phyloP scores from a whole-genome alignment of 2,329 filamentous ascomycete species.

The Xylaria sp. region DNA sequence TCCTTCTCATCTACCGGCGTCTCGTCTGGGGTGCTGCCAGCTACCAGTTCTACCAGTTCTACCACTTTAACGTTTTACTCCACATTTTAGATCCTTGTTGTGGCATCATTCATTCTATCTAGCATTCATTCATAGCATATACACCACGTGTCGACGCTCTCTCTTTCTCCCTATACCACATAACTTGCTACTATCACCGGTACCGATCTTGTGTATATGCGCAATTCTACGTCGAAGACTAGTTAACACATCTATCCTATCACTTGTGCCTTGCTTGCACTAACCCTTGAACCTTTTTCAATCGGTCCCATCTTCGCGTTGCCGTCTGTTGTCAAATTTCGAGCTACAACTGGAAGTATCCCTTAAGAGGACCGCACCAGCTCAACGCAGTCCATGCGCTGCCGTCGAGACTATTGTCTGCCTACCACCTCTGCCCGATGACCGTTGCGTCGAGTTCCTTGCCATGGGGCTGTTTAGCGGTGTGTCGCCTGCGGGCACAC shows the following conservation, averaged over 20 bases:
- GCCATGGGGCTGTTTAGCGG: conserved; percentile 78
- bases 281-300: conserved; percentile 3
- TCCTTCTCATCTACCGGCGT: neutral
- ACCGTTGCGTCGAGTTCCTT: conserved; percentile 53
- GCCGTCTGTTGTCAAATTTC: conserved; percentile 3
- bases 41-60: neutral
- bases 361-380: conserved; percentile 6
- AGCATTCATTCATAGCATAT: neutral
- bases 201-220: neutral
- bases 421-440: conserved; percentile 55
- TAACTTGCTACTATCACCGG: neutral
- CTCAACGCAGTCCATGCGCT: conserved; percentile 39
- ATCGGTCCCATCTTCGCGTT: conserved; percentile 5
- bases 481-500: conserved; percentile 77
- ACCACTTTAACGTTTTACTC: conserved; percentile 7
- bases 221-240: neutral
- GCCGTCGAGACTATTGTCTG: conserved; percentile 35
- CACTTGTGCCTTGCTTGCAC: neutral
- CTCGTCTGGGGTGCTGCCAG: no score
- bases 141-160: neutral
- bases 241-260: neutral
- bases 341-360: neutral
- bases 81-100: conserved; percentile 15
- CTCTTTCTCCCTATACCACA: neutral
- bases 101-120: conserved; percentile 4